Percentiles rank a stretch among this genome's conserved stretches.
phyloP scores from a whole-genome alignment of 2,329 filamentous ascomycete genomes.

The Ophiostoma piceae region DNA sequence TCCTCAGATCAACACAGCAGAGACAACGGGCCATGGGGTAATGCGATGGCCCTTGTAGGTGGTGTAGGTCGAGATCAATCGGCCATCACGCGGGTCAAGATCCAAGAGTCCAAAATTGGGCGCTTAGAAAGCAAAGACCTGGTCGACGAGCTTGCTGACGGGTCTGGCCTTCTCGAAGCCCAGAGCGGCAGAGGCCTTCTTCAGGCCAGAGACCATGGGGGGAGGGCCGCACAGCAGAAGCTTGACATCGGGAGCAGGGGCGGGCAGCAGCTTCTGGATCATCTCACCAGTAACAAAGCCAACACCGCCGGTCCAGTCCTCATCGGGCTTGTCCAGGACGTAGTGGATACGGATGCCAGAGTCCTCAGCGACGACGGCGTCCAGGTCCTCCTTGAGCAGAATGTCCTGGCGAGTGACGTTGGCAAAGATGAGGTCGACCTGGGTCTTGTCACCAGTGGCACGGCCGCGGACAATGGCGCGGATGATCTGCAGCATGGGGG shows the following conservation, averaged over 20 bases:
- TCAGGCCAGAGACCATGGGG: slow-evolving; percentile 93
- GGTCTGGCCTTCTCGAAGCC: slow-evolving; percentile 89
- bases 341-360: slow-evolving; percentile 83
- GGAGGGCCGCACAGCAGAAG: slow-evolving; percentile 91
- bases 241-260: slow-evolving; percentile 82
- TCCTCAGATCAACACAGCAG: neutral
- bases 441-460: slow-evolving; percentile 71
- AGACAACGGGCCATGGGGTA: neutral
- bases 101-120: neutral
- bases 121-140: slow-evolving; percentile 84
- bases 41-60: neutral
- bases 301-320: slow-evolving; percentile 84
- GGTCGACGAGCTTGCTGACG: slow-evolving; percentile 96
- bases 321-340: slow-evolving; percentile 91
- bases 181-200: slow-evolving; percentile 86
- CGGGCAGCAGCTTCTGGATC: slow-evolving; percentile 83
- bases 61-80: neutral
- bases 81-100: neutral
- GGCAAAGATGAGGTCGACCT: slow-evolving; percentile 93
- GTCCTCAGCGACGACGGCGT: slow-evolving; percentile 71
- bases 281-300: slow-evolving; percentile 95
- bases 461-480: slow-evolving; percentile 82
- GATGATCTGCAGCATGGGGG: slow-evolving; percentile 95
- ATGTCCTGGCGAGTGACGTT: slow-evolving; percentile 94
- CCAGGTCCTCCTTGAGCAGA: slow-evolving; percentile 85